These are phyloP conservation scores for Hepatocystis sp. DNA, from an alignment of 169 alveolate genomes.

Conservation along the genomic window DNA sequence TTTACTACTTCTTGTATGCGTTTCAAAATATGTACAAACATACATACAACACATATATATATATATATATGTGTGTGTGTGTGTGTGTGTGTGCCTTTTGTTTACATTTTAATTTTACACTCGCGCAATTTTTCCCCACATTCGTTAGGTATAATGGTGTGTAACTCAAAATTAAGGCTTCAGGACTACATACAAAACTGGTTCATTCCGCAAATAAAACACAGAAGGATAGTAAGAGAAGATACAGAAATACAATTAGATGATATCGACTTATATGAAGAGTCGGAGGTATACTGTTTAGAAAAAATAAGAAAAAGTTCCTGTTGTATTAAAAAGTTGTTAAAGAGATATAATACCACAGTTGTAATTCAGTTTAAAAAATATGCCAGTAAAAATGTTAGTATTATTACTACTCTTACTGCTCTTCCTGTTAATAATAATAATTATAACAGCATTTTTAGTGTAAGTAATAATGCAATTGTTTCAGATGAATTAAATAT, in stretches of 20 bases:
- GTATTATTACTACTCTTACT: no score
- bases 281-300: conserved; percentile 41
- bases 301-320: conserved; percentile 53
- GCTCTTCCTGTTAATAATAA: no score
- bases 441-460: no score
- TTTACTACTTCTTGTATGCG: no score
- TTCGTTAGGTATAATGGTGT: conserved; percentile 79
- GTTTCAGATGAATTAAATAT: conserved; percentile 73
- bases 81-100: not conserved
- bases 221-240: conserved; percentile 44
- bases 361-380: conserved; percentile 52
- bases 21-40: no score
- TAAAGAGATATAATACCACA: conserved; percentile 42
- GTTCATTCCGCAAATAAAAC: conserved; percentile 84
- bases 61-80: not conserved
- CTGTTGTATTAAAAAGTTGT: conserved; percentile 42
- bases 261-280: conserved; percentile 67
- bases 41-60: not conserved
- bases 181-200: conserved; percentile 83
- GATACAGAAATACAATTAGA: conserved; percentile 42
- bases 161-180: conserved; percentile 82
- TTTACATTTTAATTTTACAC: not conserved
- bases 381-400: conserved; percentile 25
- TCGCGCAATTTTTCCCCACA: not conserved
- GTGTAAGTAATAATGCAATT: no score